Base-by-base conservation (phyloP, 192 early-diverging fungal genomes). In the Coemansia sp. region DNA sequence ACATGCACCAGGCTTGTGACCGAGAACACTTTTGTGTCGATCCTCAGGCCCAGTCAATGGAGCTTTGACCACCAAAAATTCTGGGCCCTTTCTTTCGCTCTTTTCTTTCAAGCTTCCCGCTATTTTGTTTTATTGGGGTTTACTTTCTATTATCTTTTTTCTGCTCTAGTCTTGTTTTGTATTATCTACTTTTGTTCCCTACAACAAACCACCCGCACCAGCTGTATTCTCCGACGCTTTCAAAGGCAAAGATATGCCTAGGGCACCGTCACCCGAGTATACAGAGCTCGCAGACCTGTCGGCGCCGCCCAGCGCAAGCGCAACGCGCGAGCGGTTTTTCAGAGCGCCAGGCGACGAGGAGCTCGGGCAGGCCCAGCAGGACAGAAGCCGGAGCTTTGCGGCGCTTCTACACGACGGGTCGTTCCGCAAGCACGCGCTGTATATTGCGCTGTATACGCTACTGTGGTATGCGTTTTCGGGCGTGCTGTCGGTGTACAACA, bases 401-500 rank as follows among this genome's bases (percentile, higher is more conserved):
- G 66, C 60, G 9, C 67, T 82, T 23, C 41, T 82, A 1, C 55
- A 35, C 17, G 63, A 77, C 38, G 52, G 53, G 3, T 63, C 70
- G 40, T 57, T 81, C 48, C 74, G 63, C n/a, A 67, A 53, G 7
- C 67, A 76, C 32, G 33, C 79, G 50, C 38, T 75, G n/a, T 63
- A 78, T 41, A 77, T 71, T n/a, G 59, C 38, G 17, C 63, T 79
- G 59, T 84, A 78, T 48, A 76, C 85, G 0, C 60, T 82, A 50
- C 70, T 83, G 49, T 87, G 86, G 86, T 90, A 88, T 77, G 48
- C 56, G 11, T 86, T 87, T 23, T 88, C 95, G 2, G 87, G 92
- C 0, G 65, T 86, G 9, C 80, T 97, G 29, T 89, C 89, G 2
- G 83, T 95, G 4, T 97, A 94, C 79, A 97, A 97, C 87, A 94